Conservation (phyloP, 441 rosid genomes). For the Gossypium trilobum region DNA sequence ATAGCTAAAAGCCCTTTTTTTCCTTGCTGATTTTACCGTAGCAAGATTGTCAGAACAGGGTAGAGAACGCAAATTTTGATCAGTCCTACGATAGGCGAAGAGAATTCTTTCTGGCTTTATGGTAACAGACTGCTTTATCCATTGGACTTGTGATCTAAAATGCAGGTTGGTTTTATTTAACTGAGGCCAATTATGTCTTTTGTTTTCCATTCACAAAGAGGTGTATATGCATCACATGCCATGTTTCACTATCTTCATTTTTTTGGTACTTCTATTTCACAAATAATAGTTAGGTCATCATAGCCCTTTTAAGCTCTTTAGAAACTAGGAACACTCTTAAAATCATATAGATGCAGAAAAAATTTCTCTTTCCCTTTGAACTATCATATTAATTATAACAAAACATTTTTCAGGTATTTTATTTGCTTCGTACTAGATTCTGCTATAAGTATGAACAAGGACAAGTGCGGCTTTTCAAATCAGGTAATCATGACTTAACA, state of each 20-base stretch:
- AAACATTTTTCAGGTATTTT: constrained; percentile 10
- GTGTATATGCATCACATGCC: neutral
- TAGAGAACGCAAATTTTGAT: constrained; percentile 15
- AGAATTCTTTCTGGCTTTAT: constrained; percentile 16
- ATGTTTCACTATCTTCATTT: neutral
- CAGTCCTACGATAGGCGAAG: constrained; percentile 9
- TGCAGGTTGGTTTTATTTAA: constrained; percentile 32
- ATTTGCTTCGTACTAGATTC: neutral
- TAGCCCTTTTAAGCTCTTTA: neutral
- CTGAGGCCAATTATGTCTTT: neutral
- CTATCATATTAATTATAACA: constrained; percentile 6
- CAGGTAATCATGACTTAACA: neutral
- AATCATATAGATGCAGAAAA: neutral
- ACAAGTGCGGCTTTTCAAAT: neutral
- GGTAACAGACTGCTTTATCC: constrained; percentile 10
- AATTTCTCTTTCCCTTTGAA: neutral
- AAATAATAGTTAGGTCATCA: neutral
- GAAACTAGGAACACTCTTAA: neutral
- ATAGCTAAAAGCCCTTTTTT: constrained; percentile 20
- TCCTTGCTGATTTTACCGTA: constrained; percentile 11
- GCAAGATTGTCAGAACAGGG: constrained; percentile 15
- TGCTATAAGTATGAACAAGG: neutral
- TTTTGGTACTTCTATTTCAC: neutral
- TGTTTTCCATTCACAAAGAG: neutral
- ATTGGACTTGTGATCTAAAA: constrained; percentile 14